Conservation (phyloP, 2,329 filamentous ascomycete genomes). For the Raffaelea ambrosiae region DNA sequence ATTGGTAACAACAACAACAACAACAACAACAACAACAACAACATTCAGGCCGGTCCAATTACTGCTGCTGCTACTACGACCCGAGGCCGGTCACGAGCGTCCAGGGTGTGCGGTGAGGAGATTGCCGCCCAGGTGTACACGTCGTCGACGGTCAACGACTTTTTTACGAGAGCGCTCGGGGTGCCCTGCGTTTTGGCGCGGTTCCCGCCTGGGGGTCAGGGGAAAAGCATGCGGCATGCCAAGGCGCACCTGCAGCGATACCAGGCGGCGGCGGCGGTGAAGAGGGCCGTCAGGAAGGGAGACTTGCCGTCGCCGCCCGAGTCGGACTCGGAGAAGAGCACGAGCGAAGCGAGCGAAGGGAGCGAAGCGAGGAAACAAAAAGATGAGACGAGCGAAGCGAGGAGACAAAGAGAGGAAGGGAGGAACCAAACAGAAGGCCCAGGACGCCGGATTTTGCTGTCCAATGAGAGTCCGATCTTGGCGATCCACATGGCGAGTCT, state of each 20-base stretch:
- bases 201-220: constrained; percentile 61
- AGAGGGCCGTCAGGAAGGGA: constrained; percentile 13
- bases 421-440: neutral
- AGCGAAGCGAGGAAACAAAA: neutral
- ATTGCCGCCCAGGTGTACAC: constrained; percentile 65
- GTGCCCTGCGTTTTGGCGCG: constrained; percentile 78
- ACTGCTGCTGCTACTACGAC: constrained; percentile 15
- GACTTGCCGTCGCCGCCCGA: constrained; percentile 46
- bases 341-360: too few relatives aligned
- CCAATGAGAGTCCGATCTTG: constrained; percentile 91
- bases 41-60: constrained; percentile 1
- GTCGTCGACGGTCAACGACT: constrained; percentile 55
- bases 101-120: constrained; percentile 76
- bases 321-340: constrained; percentile 39
- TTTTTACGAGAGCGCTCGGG: constrained; percentile 68
- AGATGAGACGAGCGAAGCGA: constrained; percentile 16
- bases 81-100: constrained; percentile 37
- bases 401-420: neutral
- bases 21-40: too few relatives aligned
- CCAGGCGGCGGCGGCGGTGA: constrained; percentile 24
- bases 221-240: constrained; percentile 55
- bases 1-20: too few relatives aligned
- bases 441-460: constrained; percentile 60
- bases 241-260: constrained; percentile 62
- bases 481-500: constrained; percentile 75